Conservation (phyloP, 345 rosid species). For the Trapa bicornis region DNA sequence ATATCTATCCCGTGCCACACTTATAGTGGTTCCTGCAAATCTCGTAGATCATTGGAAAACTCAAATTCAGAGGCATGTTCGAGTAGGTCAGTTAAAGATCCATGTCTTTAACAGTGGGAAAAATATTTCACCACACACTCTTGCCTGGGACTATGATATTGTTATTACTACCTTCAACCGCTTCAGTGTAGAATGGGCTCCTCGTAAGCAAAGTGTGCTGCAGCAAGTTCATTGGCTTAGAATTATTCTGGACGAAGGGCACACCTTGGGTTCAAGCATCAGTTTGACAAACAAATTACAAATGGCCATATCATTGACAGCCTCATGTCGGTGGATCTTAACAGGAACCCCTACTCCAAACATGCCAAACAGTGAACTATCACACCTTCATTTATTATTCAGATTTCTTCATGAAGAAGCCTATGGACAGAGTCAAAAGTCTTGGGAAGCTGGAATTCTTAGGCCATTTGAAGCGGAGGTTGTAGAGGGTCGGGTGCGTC, state of each 20-base stretch:
- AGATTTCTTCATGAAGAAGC: constrained; percentile 89
- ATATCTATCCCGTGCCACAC: constrained; percentile 81
- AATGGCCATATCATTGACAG: constrained; percentile 78
- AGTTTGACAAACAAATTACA: constrained; percentile 87
- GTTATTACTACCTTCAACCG: constrained; percentile 90
- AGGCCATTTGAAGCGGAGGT: constrained; percentile 84
- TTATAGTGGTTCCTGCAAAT: constrained; percentile 86
- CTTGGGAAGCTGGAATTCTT: constrained; percentile 86
- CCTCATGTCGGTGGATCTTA: constrained; percentile 80
- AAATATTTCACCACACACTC: constrained; percentile 60
- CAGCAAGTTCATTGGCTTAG: constrained; percentile 95
- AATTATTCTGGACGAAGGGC: constrained; percentile 91
- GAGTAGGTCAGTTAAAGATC: constrained; percentile 62
- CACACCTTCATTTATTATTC: constrained; percentile 81
- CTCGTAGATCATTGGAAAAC: constrained; percentile 87
- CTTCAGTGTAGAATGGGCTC: constrained; percentile 89
- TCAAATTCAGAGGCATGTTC: constrained; percentile 75
- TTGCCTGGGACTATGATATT: constrained; percentile 96
- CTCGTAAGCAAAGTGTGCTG: constrained; percentile 66
- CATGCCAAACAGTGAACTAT: constrained; percentile 73
- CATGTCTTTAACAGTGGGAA: constrained; percentile 58
- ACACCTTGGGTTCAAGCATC: constrained; percentile 93
- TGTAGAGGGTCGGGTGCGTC: constrained; percentile 76
- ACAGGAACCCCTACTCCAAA: constrained; percentile 96
- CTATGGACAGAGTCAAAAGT: constrained; percentile 67